Percentiles rank a stretch among this genome's conserved stretches.
phyloP scores from a whole-genome alignment of 176 grass and related monocot genomes.

The Microstegium vimineum region DNA sequence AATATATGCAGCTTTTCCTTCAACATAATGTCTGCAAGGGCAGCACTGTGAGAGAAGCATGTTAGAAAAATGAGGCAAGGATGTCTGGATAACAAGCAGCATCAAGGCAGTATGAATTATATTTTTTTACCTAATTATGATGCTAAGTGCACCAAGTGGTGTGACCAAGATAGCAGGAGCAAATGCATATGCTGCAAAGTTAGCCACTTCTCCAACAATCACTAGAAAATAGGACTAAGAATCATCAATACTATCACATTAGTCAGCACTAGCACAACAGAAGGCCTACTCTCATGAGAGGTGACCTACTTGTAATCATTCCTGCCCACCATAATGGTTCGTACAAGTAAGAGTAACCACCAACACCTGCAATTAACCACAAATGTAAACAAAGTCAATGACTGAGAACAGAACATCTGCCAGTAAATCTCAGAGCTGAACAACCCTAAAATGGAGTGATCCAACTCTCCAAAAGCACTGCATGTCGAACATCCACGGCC shows the following conservation, averaged over 20 bases:
- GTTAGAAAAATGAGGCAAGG: neutral
- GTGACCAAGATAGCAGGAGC: slow-evolving; percentile 98
- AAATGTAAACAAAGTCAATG: neutral
- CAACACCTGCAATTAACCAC: slow-evolving; percentile 57
- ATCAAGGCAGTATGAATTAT: neutral
- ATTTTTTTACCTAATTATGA: slow-evolving; percentile 74
- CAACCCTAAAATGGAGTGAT: neutral
- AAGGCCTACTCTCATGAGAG: slow-evolving; percentile 14
- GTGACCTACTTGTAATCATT: slow-evolving; percentile 88
- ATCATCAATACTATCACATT: slow-evolving; percentile 26
- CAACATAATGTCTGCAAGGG: slow-evolving; percentile 85
- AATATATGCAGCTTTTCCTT: slow-evolving; percentile 92
- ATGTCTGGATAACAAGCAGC: neutral
- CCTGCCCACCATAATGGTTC: slow-evolving; percentile 97
- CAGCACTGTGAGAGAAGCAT: slow-evolving; percentile 57
- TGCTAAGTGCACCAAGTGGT: slow-evolving; percentile 94
- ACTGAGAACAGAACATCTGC: neutral
- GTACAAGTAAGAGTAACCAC: slow-evolving; percentile 94
- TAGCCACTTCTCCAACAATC: slow-evolving; percentile 96
- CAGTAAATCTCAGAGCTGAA: neutral
- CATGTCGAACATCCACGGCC: neutral
- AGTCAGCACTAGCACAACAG: neutral
- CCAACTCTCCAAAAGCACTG: neutral
- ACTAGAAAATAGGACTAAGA: slow-evolving; percentile 47
- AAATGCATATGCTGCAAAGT: slow-evolving; percentile 97